These are phyloP conservation scores for Penicillium canescens DNA, from an alignment of 495 filamentous ascomycete genomes.

Conservation along the genomic window DNA sequence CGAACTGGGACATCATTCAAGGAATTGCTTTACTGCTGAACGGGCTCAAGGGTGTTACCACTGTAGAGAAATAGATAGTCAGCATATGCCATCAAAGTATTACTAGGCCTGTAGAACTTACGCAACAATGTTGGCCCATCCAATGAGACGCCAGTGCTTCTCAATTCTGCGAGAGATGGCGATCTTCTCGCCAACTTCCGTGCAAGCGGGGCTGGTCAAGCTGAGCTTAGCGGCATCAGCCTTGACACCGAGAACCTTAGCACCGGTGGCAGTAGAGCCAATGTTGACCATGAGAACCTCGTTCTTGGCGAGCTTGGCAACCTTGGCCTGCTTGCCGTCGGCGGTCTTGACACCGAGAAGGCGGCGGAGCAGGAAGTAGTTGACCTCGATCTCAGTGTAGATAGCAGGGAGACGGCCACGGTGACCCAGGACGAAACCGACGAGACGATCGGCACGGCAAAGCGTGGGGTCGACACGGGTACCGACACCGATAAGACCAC, in stretches of 20 bases:
- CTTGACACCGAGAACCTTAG: conserved; percentile 93
- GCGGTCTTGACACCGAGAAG: conserved; percentile 96
- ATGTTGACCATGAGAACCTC: conserved; percentile 99
- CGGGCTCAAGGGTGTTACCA: conserved; percentile 55
- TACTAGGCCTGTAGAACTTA: conserved; percentile 38
- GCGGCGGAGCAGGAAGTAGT: conserved; percentile 94
- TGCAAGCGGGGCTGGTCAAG: conserved; percentile 88
- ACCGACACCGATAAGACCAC: conserved; percentile 95
- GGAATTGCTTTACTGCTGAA: conserved; percentile 40
- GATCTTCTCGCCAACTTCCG: conserved; percentile 95
- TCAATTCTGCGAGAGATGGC: conserved; percentile 94
- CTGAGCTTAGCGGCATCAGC: conserved; percentile 92
- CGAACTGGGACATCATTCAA: conserved; percentile 20
- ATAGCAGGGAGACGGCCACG: conserved; percentile 89
- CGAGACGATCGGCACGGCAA: conserved; percentile 96
- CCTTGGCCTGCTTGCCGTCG: conserved; percentile 98
- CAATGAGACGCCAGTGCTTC: conserved; percentile 98
- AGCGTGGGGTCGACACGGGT: conserved; percentile 96
- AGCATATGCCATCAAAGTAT: conserved; percentile 10
- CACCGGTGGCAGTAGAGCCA: conserved; percentile 91
- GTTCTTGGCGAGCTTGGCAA: conserved; percentile 94
- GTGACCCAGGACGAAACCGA: conserved; percentile 95
- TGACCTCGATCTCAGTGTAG: conserved; percentile 96
- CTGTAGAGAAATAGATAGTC: conserved; percentile 25
- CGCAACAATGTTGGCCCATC: conserved; percentile 91